phyloP scores from a whole-genome alignment of 768 basidiomycete species.

The Kwoniella europaea region DNA sequence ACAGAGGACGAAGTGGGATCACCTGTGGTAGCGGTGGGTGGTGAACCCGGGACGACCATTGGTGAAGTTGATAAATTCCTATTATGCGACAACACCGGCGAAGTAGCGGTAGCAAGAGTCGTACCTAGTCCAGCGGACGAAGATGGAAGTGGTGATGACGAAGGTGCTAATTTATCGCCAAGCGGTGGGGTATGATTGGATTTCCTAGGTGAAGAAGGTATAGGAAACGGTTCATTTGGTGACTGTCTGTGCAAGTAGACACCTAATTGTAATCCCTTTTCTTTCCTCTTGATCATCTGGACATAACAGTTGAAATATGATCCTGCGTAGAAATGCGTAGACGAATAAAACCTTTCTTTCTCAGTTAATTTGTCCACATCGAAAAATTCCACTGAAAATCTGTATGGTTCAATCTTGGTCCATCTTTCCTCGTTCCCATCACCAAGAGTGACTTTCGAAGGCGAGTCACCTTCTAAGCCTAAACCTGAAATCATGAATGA shows the following conservation, averaged over 20 bases:
- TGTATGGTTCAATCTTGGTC: constrained; percentile 63
- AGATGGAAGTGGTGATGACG: background rate
- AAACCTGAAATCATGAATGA: constrained; percentile 4
- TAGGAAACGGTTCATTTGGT: constrained; percentile 76
- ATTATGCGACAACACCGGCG: background rate
- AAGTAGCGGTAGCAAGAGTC: background rate
- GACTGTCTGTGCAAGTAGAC: constrained; percentile 81
- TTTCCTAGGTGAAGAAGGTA: constrained; percentile 65
- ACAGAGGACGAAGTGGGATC: background rate
- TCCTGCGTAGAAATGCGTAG: constrained; percentile 88
- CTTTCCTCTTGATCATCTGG: constrained; percentile 83
- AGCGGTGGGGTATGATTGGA: background rate
- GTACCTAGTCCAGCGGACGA: too few relatives aligned
- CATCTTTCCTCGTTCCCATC: constrained; percentile 36
- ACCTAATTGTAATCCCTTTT: constrained; percentile 69
- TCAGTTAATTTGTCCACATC: constrained; percentile 79
- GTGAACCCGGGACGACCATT: constrained; percentile 4
- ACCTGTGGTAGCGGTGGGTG: background rate
- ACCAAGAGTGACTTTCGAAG: background rate
- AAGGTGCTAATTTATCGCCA: background rate
- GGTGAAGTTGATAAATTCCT: constrained; percentile 20
- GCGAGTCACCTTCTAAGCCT: constrained; percentile 5
- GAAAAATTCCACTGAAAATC: constrained; percentile 85
- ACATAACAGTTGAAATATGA: constrained; percentile 76
- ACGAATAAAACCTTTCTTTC: constrained; percentile 79